phyloP scores from a whole-genome alignment of 345 rosid genomes.

The Salix viminalis region DNA sequence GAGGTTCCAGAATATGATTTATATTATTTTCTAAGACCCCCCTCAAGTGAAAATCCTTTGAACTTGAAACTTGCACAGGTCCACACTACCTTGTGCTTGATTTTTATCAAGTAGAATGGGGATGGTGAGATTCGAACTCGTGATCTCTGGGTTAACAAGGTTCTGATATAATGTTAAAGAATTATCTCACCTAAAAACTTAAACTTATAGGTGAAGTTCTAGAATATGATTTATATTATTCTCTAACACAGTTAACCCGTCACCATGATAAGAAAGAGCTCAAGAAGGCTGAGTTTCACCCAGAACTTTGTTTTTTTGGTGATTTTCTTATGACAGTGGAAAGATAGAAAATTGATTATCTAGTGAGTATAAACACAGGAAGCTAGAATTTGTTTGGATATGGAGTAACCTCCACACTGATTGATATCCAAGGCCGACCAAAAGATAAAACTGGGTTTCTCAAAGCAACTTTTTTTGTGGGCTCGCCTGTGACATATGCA shows the following conservation, averaged over 20 bases:
- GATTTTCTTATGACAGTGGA: neutral
- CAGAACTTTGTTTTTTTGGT: neutral
- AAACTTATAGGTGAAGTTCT: too few relatives aligned
- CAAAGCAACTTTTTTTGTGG: slow-evolving; percentile 4
- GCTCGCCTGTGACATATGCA: neutral
- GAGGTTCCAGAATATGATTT: too few relatives aligned
- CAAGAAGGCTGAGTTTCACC: neutral
- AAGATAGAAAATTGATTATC: neutral
- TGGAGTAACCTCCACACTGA: neutral
- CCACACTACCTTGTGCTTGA: too few relatives aligned
- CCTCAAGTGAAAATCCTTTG: too few relatives aligned
- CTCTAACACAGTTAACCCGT: neutral
- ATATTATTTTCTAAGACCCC: too few relatives aligned
- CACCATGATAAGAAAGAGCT: neutral
- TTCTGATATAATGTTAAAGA: too few relatives aligned
- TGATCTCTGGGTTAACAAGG: too few relatives aligned
- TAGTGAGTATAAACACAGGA: neutral
- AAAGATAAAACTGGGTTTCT: slow-evolving; percentile 2
- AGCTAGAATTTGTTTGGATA: neutral
- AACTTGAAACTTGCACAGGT: too few relatives aligned
- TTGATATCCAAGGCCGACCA: slow-evolving; percentile 8
- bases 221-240: too few relatives aligned
- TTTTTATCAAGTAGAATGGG: too few relatives aligned
- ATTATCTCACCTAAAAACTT: too few relatives aligned
- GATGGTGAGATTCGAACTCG: too few relatives aligned